These are phyloP conservation scores for Pestalotiopsis sp. DNA, from an alignment of 2,329 filamentous ascomycete genomes.

Conservation along the genomic window DNA sequence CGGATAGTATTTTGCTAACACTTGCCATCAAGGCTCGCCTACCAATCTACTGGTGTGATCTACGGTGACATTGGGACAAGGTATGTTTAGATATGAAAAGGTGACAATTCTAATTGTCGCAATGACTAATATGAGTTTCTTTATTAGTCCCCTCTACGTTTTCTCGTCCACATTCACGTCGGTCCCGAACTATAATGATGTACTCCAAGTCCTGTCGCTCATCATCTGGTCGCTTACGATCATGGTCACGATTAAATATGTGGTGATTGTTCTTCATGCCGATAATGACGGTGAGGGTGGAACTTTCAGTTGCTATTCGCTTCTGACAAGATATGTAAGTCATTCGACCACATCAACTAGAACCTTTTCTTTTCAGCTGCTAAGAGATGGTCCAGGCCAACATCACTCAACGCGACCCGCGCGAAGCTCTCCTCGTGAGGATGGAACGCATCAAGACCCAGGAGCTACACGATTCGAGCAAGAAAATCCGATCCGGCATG, in stretches of 20 bases:
- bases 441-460: constrained; percentile 61
- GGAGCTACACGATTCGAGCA: constrained; percentile 56
- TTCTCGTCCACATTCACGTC: constrained; percentile 68
- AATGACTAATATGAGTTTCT: constrained; percentile 25
- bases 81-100: constrained; percentile 16
- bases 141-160: constrained; percentile 65
- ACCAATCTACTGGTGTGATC: constrained; percentile 68
- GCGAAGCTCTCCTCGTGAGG: constrained; percentile 54
- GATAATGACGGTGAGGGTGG: constrained; percentile 74
- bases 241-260: constrained; percentile 72
- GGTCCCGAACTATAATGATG: constrained; percentile 57
- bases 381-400: constrained; percentile 43
- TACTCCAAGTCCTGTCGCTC: constrained; percentile 67
- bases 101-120: not conserved
- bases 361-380: constrained; percentile 1
- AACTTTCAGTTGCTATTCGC: constrained; percentile 68
- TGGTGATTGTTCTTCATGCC: constrained; percentile 65
- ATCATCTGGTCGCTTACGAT: constrained; percentile 71
- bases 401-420: constrained; percentile 62
- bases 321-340: constrained; percentile 61
- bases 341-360: not conserved
- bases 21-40: constrained; percentile 50
- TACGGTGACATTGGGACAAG: constrained; percentile 69
- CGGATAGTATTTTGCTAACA: constrained; percentile 13
- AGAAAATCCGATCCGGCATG: constrained; percentile 56